Evolutionary conservation across 1,284 basidiomycete species (phyloP), one percentile per base, ranked within the genome.

Genomic region (Ustilago loliicola): DNA sequence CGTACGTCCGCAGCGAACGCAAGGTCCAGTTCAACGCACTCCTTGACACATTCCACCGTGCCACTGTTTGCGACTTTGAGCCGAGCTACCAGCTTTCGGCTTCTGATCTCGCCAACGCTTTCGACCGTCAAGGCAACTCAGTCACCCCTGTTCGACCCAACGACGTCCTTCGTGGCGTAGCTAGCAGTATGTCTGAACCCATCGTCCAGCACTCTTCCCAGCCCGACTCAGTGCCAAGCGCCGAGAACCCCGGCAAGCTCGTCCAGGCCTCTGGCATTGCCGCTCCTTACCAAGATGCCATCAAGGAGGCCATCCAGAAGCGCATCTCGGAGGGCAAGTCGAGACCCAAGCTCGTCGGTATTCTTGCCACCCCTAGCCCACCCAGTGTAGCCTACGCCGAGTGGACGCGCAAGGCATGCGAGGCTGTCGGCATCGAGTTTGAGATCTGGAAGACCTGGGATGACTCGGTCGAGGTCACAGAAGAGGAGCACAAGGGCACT

Each of bases 331-430:
- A 57, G 40, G 82, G 82, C 60, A 81, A 80, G 64, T 70, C 75
- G 21, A 63, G 69, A 15, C 94, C 95, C 6, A 94, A 92, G 84
- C 90, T 99, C 27, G 92, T 98, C 63, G 96, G 96, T 10, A 97
- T 98, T 80, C 90, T 99, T 29, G 93, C 94, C 1, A 97, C 95
- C 1, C 91, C 91, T 0, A 92, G 92, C 54, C 91, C 92, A 3
- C 95, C 96, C 1, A 96, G 95, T 84, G 91, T 91, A 83, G 92
- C 90, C 75, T 99, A 99, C 84, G 94, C 96, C 19, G 93, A 96
- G 79, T 98, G 97, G 87, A 98, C 96, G 48, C 90, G 90, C 86
- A 95, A 92, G 84, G 94, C 96, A 72, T 98, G 96, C 87, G 91
- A 93, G 64, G 92, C 91, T 48, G 90, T 98, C 42, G 95, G 95